Base-by-base conservation (phyloP, 768 basidiomycete genomes). In the Calvatia gigantea region DNA sequence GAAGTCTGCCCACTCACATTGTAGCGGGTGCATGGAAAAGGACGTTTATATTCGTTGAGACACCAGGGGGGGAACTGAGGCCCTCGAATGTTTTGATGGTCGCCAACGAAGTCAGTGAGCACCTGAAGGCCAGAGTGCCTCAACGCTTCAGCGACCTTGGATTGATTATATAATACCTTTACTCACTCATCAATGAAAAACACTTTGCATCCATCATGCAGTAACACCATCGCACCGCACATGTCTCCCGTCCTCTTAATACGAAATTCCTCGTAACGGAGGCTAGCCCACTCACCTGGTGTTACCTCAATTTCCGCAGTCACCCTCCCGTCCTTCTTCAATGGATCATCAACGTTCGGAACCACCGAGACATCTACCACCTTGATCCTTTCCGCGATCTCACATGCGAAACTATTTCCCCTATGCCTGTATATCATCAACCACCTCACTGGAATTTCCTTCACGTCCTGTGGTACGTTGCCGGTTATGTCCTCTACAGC, bases 171-270 rank as follows among this genome's bases (percentile, higher is more conserved):
- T n/a, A n/a, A n/a, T n/a, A 33, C 29, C 37, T 6, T 51, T 5
- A 57, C 75, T 33, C 53, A 80, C 80, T 80, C 68, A 59, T 83
- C 82, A 32, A 82, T 73, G 23, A 83, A 57, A 52, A 73, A 73
- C 2, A 71, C 58, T 15, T 70, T 62, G 52, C 77, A 79, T 5
- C 74, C 79, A 15, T 75, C 69, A 38, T 77, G 70, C 59, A 81
- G 55, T 3, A 61, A 65, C 0, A 73, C 78, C 4, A 38, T 46
- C 6, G 46, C 32, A 43, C 75, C 73, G 33, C 79, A 63, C 75
- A 80, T 78, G 32, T 81, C 80, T 82, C n/a, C 52, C 41, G 29
- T 38, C 32, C 28, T 23, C 45, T 27, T 6, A 52, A 31, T 9
- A 27, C 14, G 37, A 39, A 6, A 8, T 28, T 29, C 14, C 12